Evolutionary conservation across 2,329 filamentous ascomycete species (phyloP), one percentile per base, ranked within the genome.

Genomic region (Diaporthe vexans): DNA sequence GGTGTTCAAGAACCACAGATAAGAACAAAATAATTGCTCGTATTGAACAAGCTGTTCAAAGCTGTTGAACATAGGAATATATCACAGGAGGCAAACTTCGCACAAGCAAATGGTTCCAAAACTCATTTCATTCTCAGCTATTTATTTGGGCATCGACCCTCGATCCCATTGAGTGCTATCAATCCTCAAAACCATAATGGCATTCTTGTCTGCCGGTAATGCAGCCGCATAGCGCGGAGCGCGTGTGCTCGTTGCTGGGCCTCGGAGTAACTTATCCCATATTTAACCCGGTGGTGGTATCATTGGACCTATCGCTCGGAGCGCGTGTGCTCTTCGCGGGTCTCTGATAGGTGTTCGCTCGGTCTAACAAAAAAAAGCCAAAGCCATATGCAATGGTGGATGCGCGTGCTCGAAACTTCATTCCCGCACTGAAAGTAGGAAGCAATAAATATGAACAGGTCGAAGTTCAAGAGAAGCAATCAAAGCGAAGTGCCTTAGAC

Each of bases 401-500:
- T 73, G 71, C 63, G 56, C 51, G 51, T 75, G 71, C 65, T 72
- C 43, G 43, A 46, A 48, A 24, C 35, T 10, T 74, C 61, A 46
- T 56, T 67, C 29, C 65, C 57, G 19, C 68, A 54, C 13, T 63
- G 24, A 29, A 40, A 63, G 2, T 35, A 29, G 33, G 19, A 68
- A 73, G 65, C 26, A 59, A 69, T 35, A 69, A 59, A 68, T 52
- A 73, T 70, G 21, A 70, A 68, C 29, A 71, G n/a, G 40, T 35
- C 43, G 65, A 57, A 51, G 19, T 26, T 67, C 61, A 48, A 63
- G 40, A 51, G 35, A 51, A 63, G 52, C 37, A 26, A 11, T 43
- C 24, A 29, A 56, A 33, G 21, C 26, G 33, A 26, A 13, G 19
- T 19, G 29, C 48, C 71, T 71, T 79, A 83, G 73, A 85, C 79